Evolutionary conservation across 768 basidiomycete genomes (phyloP), one percentile per base, ranked within the genome.

Genomic region (Mycena rosella): DNA sequence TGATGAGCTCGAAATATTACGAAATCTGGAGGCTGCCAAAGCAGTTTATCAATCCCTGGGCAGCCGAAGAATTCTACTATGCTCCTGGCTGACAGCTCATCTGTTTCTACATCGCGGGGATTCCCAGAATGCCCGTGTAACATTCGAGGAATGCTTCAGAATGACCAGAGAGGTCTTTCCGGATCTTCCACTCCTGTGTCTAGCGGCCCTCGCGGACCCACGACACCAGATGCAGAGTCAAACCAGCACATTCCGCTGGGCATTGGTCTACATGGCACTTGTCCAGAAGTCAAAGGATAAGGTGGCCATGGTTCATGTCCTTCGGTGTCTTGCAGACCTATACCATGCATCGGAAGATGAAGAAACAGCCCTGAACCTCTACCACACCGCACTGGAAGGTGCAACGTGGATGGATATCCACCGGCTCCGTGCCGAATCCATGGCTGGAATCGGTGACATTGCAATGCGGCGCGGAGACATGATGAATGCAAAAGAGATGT

Each of bases 351-450:
- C 30, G 26, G 8, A 30, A 5, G 60, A 60, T 18, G 59, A 60
- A 11, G 47, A 49, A 8, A 60, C 56, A 17, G 64, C 64, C 5
- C 44, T 29, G 9, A 32, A n/a, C 44, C 36, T 65, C 22, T 59
- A 58, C 13, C 20, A 17, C 2, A 32, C 22, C 15, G 56, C 29
- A 15, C 47, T 65, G 7, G 17, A 65, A 29, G 47, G 56, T 11
- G 45, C 38, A 5, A 52, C 32, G 3, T 9, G 59, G 42, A 38
- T 59, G 1, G 56, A 34, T 34, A 59, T 58, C 20, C 63, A 58
- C 24, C 26, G 56, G 14, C 47, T 47, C 17, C 22, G 34, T 1
- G 56, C 55, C 15, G 64, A 65, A 14, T 65, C 55, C 42, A 49
- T 57, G 42, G 20, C 18, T 20, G 34, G 45, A 7, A 42, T 64